Base-by-base conservation (phyloP, 2,329 filamentous ascomycete species). In the Fusarium azukiicola region DNA sequence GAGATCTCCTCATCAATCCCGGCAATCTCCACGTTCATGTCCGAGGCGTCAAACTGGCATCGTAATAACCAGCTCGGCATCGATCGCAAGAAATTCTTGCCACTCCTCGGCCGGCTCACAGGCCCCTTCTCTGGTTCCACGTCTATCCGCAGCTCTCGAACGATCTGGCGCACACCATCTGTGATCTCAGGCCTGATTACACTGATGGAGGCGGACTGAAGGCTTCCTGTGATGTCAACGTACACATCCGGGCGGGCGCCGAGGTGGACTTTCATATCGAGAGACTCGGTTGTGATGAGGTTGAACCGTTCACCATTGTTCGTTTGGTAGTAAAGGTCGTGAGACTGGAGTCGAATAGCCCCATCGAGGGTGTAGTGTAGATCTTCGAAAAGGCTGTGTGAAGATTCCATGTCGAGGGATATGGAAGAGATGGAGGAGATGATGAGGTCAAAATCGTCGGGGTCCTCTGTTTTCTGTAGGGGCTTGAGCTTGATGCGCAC, bases 361-460 rank as follows among this genome's bases (percentile, higher is more conserved):
- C 97, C 96, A 19, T 94, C 94, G 2, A 99, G 89, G 9, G 96
- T 96, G 86, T 99, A 99, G 84, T 99, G 96, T 6, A 97, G 89
- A 46, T 98, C 96, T 73, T 96, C 96, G 47, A 96, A 93, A 0
- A 95, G 91, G 6, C 96, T 98, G 87, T 99, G 98, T n/a, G 97
- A 98, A 1, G 98, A 98, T 84, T 99, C 98, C 64, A 98, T 92
- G 83, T 99, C 98, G 32, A 99, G 89, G 0, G 97, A 98, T 49
- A 99, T 94, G 0, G 97, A 98, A 0, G 98, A 99, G 16, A 98
- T 96, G 4, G 97, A 98, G 2, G 96, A 98, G 64, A 99, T 98
- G 58, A 99, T 95, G 42, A 99, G 91, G 84, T 99, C 98, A 80
- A 98, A 99, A 79, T 99, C 97, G 75, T 97, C 96, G 1, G 94